Base-by-base conservation (phyloP, 2,329 filamentous ascomycete genomes). In the Nakataea oryzae region DNA sequence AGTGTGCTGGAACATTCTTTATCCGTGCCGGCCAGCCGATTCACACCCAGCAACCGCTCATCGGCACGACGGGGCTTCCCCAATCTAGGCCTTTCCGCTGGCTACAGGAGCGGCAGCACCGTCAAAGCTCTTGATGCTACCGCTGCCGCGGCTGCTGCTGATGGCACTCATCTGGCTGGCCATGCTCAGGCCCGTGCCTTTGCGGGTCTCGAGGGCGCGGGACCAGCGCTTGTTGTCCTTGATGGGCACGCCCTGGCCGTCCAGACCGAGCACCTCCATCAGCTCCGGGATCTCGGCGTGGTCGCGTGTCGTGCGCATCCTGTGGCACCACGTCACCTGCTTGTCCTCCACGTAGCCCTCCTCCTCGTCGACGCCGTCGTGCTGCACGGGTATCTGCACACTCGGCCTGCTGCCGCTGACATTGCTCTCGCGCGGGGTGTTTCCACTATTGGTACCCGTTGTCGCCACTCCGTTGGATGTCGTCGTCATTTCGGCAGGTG, bases 251-350 rank as follows among this genome's bases (percentile, higher is more conserved):
- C 74, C 75, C 54, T 74, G 69, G 2, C 74, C 78, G 59, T 81
- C 77, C 6, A 88, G 68, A 0, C 86, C 86, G 57, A 91, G 71
- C 14, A 90, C 73, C 67, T 82, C 77, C 74, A 85, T 83, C 62
- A 92, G 68, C 71, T 87, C 86, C 0, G 80, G 79, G 1, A 93
- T 78, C 76, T 92, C 89, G 1, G 83, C 82, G 70, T 96, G 91
- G 67, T 93, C 90, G 59, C 90, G 77, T 14, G 90, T 93, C 63
- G 84, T 89, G 70, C 79, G 80, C 90, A 96, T 96, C 30, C 90
- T 81, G 74, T 93, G 89, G 68, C 88, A 92, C 90, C 91, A 96
- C 1, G 84, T 86, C 30, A 90, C 81, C 62, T 76, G 77, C 74
- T 89, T 88, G 69, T 83, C 78, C 69, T 83, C 78, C 2, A 72